Evolutionary conservation across 2,329 filamentous ascomycete genomes (phyloP).

Genomic region (Neofusicoccum ribis): DNA sequence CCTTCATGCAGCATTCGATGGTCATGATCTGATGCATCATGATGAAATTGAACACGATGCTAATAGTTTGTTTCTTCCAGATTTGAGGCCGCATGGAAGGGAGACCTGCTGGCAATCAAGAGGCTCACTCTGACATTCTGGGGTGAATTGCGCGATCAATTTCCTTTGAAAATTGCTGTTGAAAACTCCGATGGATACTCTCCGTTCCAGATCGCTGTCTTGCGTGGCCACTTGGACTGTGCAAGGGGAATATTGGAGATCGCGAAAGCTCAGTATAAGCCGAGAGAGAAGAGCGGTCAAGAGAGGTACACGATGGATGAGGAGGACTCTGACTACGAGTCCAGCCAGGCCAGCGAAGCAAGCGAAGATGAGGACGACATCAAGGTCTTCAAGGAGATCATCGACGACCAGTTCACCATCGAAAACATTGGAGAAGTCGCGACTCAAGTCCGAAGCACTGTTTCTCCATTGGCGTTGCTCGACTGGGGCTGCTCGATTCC

Average conservation of each 20-base stretch:
- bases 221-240: constrained; percentile 63
- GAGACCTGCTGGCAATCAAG: constrained; percentile 68
- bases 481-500: constrained; percentile 30
- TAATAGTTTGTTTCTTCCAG: constrained; percentile 34
- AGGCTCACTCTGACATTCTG: constrained; percentile 62
- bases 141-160: constrained; percentile 53
- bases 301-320: constrained; percentile 48
- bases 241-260: constrained; percentile 71
- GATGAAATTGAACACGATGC: background rate
- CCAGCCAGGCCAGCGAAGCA: constrained; percentile 34
- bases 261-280: constrained; percentile 65
- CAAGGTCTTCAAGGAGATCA: constrained; percentile 50
- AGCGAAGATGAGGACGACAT: constrained; percentile 31
- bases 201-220: constrained; percentile 68
- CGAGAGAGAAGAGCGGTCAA: constrained; percentile 51
- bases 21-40: too few relatives aligned
- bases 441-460: constrained; percentile 63
- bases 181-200: constrained; percentile 53
- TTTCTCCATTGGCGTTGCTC: constrained; percentile 58
- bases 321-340: constrained; percentile 39
- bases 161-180: constrained; percentile 65
- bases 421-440: constrained; percentile 72
- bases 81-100: constrained; percentile 72
- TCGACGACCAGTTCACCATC: constrained; percentile 71
- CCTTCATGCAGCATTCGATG: too few relatives aligned